These are phyloP conservation scores for Naganishia randhawae DNA, from an alignment of 768 basidiomycete genomes.

Conservation along the genomic window DNA sequence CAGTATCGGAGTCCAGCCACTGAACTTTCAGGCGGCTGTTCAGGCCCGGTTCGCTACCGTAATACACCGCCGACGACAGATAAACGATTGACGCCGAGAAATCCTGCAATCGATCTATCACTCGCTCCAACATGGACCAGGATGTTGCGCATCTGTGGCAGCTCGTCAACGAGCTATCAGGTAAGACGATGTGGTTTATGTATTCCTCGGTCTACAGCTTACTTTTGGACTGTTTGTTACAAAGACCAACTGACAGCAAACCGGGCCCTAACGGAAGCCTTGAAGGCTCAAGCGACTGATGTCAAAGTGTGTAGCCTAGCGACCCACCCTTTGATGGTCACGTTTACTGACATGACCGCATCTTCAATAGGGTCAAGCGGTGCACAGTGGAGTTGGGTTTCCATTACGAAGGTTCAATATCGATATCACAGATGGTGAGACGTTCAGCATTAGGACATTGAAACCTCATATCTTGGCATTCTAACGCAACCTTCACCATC, in stretches of 20 bases:
- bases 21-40: too few relatives aligned
- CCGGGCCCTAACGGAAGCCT: slow-evolving; percentile 64
- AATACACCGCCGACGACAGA: not conserved
- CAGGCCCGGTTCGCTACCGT: too few relatives aligned
- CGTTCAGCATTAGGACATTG: not conserved
- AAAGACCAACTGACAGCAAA: slow-evolving; percentile 63
- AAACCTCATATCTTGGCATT: not conserved
- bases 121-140: slow-evolving; percentile 23
- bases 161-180: slow-evolving; percentile 31
- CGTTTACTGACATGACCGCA: slow-evolving; percentile 19
- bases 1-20: too few relatives aligned
- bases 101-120: not conserved
- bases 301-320: slow-evolving; percentile 63
- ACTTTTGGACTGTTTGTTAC: not conserved
- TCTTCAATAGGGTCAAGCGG: slow-evolving; percentile 63
- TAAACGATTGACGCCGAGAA: not conserved
- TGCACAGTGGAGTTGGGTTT: slow-evolving; percentile 68
- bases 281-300: slow-evolving; percentile 65
- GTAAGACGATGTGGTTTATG: not conserved
- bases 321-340: slow-evolving; percentile 1
- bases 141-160: slow-evolving; percentile 28
- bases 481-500: not conserved
- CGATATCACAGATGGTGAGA: slow-evolving; percentile 63
- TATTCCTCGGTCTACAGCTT: not conserved
- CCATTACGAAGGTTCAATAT: slow-evolving; percentile 77